phyloP scores from a whole-genome alignment of 1,284 basidiomycete species.

The Cryptococcus deneoformans region DNA sequence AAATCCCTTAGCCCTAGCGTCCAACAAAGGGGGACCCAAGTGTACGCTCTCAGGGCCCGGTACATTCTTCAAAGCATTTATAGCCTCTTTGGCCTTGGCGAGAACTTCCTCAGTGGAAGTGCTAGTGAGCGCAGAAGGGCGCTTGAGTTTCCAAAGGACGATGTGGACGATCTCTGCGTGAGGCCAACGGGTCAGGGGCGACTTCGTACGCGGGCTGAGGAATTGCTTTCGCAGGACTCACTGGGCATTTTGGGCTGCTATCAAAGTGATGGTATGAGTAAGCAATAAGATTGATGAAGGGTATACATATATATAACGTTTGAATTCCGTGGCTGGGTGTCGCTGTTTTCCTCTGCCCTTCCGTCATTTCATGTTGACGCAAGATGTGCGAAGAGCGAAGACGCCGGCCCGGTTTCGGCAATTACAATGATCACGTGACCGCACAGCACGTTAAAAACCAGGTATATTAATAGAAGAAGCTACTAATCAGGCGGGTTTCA shows the following conservation, averaged over 20 bases:
- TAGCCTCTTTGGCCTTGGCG: conserved; percentile 28
- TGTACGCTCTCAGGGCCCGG: conserved; percentile 38
- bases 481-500: no score
- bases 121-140: conserved; percentile 11
- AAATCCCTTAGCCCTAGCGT: conserved; percentile 44
- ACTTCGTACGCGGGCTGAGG: background rate
- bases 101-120: conserved; percentile 19
- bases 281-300: no score
- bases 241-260: conserved; percentile 2
- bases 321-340: no score
- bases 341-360: no score
- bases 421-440: no score
- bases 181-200: background rate
- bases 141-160: conserved; percentile 46
- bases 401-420: no score
- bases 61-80: conserved; percentile 34
- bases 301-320: no score
- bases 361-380: no score
- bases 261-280: no score
- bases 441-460: no score
- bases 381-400: no score
- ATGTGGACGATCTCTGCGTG: conserved; percentile 48
- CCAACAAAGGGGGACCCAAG: conserved; percentile 42
- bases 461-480: no score
- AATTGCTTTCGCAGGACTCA: background rate